Percentiles rank a stretch among this genome's conserved stretches.
These are phyloP conservation scores for Pluteus cervinus DNA, from an alignment of 768 basidiomycete genomes.

Conservation along the genomic window DNA sequence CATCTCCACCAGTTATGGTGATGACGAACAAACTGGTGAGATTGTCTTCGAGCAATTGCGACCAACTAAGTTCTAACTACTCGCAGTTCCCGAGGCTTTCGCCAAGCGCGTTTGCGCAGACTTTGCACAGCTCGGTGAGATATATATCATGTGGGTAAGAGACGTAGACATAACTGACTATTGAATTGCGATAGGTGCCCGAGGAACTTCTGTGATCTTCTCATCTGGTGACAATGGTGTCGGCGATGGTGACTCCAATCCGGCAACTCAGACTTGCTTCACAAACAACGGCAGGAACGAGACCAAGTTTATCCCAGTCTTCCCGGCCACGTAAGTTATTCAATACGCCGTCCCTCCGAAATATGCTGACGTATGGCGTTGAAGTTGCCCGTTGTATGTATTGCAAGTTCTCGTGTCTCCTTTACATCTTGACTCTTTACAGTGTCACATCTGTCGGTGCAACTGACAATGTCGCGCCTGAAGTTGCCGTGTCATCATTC, in stretches of 20 bases:
- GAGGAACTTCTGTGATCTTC: conserved; percentile 61
- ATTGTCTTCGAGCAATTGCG: background rate
- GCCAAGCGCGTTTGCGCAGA: conserved; percentile 51
- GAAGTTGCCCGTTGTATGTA: conserved; percentile 46
- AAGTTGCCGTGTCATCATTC: conserved; percentile 39
- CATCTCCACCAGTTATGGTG: conserved; percentile 71
- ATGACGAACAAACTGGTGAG: conserved; percentile 64
- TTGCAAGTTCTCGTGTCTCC: conserved; percentile 2
- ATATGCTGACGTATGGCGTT: conserved; percentile 1
- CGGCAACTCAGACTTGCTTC: conserved; percentile 45
- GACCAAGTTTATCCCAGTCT: conserved; percentile 48
- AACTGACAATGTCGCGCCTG: conserved; percentile 52
- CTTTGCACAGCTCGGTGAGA: conserved; percentile 61
- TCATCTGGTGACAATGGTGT: conserved; percentile 67
- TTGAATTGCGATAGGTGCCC: conserved; percentile 36
- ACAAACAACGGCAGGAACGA: conserved; percentile 53
- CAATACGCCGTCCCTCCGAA: background rate
- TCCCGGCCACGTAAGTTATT: conserved; percentile 47
- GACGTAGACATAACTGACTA: no score
- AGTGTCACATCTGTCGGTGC: conserved; percentile 74
- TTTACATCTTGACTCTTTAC: background rate
- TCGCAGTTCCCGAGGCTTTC: conserved; percentile 48
- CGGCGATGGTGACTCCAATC: conserved; percentile 53
- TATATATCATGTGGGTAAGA: background rate
- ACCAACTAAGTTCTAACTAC: background rate